Base-by-base conservation (phyloP, 202 grass and related monocot species). In the Zoysia matrella region DNA sequence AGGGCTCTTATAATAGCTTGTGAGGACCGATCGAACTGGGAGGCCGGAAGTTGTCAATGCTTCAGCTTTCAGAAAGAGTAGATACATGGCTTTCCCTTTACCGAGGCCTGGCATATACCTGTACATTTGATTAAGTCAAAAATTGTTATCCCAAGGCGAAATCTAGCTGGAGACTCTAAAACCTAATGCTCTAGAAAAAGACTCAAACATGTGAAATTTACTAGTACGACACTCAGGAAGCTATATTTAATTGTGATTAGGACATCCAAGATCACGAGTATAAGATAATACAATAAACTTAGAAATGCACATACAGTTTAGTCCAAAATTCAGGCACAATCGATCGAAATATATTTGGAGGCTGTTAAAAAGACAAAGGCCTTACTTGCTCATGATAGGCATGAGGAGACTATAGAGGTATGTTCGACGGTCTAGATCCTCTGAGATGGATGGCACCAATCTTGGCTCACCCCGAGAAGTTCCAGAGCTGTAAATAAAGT, bases 301-400 rank as follows among this genome's bases (percentile, higher is more conserved):
- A 30, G 22, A 30, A 30, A 30, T 30, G 22, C 22, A 30, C 22
- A 30, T 30, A 30, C 22, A 30, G 22, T 30, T 30, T 30, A 30
- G 22, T 30, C 22, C 22, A 30, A 30, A 30, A 30, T 30, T 30
- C 22, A 30, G 22, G 22, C 22, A 30, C 22, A 30, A 30, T 30
- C 22, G 22, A 30, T 30, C 22, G 22, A 30, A 30, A 30, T 30
- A 30, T 30, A 30, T 30, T 30, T 30, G 22, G 22, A 30, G 22
- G 22, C 22, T 30, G 22, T 30, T 30, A 30, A 30, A 30, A 30
- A 30, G 22, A 30, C 22, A 30, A 30, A 0, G 47, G 9, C 70
- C 87, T 97, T 91, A 97, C 94, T 80, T 90, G 80, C 62, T 97
- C 87, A 94, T 94, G 71, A 94, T 89, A 72, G 91, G 94, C 89